Evolutionary conservation across 805 yeast species (phyloP).

Genomic region (Ogataea trehaloabstinens): DNA sequence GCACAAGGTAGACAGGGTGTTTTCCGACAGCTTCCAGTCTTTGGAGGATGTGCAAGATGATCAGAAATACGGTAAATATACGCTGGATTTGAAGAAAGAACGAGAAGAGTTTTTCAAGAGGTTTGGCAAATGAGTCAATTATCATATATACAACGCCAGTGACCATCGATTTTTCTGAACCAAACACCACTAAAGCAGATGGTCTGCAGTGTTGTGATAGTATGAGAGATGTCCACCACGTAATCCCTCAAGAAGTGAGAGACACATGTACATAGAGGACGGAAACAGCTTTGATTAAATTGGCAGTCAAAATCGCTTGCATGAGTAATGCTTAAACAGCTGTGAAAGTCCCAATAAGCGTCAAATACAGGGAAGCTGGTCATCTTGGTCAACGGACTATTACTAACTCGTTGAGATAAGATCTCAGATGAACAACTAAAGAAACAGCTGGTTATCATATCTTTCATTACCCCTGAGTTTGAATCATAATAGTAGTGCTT

Average conservation of each 20-base stretch:
- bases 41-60: conserved; percentile 28
- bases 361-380: conserved; percentile 32
- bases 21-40: conserved; percentile 25
- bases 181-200: conserved; percentile 42
- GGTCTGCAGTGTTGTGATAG: conserved; percentile 33
- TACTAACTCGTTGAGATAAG: conserved; percentile 34
- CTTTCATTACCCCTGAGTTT: conserved; percentile 47
- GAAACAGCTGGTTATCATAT: conserved; percentile 57
- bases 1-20: conserved; percentile 27
- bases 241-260: conserved; percentile 48
- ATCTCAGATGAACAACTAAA: conserved; percentile 51
- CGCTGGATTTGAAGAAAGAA: conserved; percentile 26
- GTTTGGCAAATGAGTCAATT: conserved; percentile 22
- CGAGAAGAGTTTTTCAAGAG: conserved; percentile 29
- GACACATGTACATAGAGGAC: conserved; percentile 38
- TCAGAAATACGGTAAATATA: conserved; percentile 20
- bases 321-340: conserved; percentile 41
- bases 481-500: conserved; percentile 59
- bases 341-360: conserved; percentile 49
- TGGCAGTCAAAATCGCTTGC: conserved; percentile 38
- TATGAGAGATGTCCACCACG: conserved; percentile 33
- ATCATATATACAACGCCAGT: conserved; percentile 24
- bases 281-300: conserved; percentile 43
- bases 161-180: conserved; percentile 25
- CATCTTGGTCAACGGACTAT: conserved; percentile 27